Base-by-base conservation (phyloP, 2,329 filamentous ascomycete species). In the Penicillium sp. region DNA sequence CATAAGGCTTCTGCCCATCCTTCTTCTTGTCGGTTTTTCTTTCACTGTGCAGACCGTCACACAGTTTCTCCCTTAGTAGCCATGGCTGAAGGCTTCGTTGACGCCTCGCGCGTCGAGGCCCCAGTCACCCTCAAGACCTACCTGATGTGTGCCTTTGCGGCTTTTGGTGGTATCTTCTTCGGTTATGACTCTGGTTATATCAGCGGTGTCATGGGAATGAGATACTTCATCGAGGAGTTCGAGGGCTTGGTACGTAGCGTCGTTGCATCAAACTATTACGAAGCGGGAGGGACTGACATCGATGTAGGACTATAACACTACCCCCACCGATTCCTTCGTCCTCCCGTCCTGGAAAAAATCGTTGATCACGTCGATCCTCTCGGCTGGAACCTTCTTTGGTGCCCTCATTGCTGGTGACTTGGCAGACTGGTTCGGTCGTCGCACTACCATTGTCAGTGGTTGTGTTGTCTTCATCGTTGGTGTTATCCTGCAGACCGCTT, bases 371-470 rank as follows among this genome's bases (percentile, higher is more conserved):
- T 88, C 85, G 17, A 88, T 91, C 59, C 79, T 91, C 48, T 90
- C 87, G 32, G 80, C 77, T 64, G 80, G 82, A 68, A 88, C 86
- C 61, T 91, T 90, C 77, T 85, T 88, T 54, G 83, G 87, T 66
- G 83, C 87, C 49, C 64, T 91, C 57, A 81, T 88, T 54, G 86
- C 84, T 51, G 87, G 87, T 75, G 85, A 88, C 66, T 66, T 90
- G 54, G 80, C 87, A 57, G 87, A 93, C 67, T 78, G 75, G 68
- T 81, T 87, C 50, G 87, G 87, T 51, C 69, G 69, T 57, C 67
- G 68, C 61, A 80, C 76, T 65, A 86, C 84, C 54, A 79, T 88
- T 68, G 82, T 88, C 51, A n/a, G 68, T 3, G 86, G 84, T 55
- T 93, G 87, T 64, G 3, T 66, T 13, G 77, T 90, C 71, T 95